Base-by-base conservation (phyloP, 257 asterid species). In the Nicotiana sylvestris region DNA sequence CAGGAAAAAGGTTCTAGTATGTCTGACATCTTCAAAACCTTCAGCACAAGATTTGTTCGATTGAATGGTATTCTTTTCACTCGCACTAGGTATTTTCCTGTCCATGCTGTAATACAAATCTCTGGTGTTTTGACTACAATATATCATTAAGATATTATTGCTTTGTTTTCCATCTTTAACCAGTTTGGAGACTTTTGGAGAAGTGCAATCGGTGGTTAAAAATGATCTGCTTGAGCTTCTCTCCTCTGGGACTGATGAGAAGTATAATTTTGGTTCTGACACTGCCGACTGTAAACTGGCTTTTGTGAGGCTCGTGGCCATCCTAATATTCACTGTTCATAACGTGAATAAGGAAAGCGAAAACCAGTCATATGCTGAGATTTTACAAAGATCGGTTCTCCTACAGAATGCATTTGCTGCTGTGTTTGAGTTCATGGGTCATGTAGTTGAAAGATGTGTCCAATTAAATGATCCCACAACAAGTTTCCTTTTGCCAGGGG, bases 111-210 rank as follows among this genome's bases (percentile, higher is more conserved):
- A 58, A 29, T 76, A 49, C 57, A 66, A 83, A 56, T 66, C 7
- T 77, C 70, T n/a, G 58, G 78, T 86, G 67, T 78, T 81, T 82
- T 32, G 13, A 9, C 79, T 15, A 1, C 30, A 25, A 32, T 11
- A 62, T 29, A 1, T 17, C 33, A 9, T 18, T 66, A 15, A 11
- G 9, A 21, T 76, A 81, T 33, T 87, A 15, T 58, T 46, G 27
- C 64, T 6, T 67, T 61, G 51, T 82, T 84, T 82, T 15, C 70
- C 83, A 78, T 87, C 81, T 66, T 87, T 66, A 64, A 56, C 81
- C 98, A 96, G 99, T 86, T 83, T 96, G 89, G 99, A 96, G 87
- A 94, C 97, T 62, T 96, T 94, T 86, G 82, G 86, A 18, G 98
- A 96, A 86, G 95, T 94, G 64, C 89, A 90, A 83, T 83, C 94